Evolutionary conservation across 108 stramenopile genomes (phyloP).

Genomic region (Poteriospumella lacustris): DNA sequence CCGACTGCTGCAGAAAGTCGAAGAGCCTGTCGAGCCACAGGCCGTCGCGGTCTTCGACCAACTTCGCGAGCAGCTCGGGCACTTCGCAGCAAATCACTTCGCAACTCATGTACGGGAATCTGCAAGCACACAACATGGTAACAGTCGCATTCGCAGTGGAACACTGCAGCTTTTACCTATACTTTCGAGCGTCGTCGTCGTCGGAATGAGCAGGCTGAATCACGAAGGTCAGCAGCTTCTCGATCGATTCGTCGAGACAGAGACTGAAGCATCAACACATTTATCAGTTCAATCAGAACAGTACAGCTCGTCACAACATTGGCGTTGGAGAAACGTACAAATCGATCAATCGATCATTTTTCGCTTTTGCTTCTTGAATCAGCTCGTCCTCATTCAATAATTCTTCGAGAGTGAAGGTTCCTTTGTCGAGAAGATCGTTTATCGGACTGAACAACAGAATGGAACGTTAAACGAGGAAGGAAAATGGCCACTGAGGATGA

Average conservation of each 20-base stretch:
- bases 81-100: conserved; percentile 91
- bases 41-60: conserved; percentile 53
- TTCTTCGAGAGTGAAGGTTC: conserved; percentile 67
- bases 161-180: conserved; percentile 26
- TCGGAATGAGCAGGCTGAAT: conserved; percentile 26
- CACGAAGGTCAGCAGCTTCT: conserved; percentile 65
- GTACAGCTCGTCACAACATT: not conserved
- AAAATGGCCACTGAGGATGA: not conserved
- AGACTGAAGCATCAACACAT: conserved; percentile 43
- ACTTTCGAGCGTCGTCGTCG: conserved; percentile 13
- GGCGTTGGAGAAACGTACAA: conserved; percentile 47
- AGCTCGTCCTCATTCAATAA: conserved; percentile 85
- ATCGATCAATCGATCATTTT: conserved; percentile 72
- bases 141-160: too few relatives aligned
- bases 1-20: conserved; percentile 67
- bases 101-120: conserved; percentile 92
- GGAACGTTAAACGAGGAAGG: not conserved
- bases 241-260: conserved; percentile 60
- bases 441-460: conserved; percentile 54
- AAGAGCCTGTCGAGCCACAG: conserved; percentile 41
- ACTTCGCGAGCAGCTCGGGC: conserved; percentile 61
- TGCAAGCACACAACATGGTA: conserved; percentile 52
- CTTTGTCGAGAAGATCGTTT: conserved; percentile 76
- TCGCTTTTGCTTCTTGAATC: conserved; percentile 79
- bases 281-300: too few relatives aligned